Evolutionary conservation across 129 eudicot genomes (phyloP).

Genomic region (Flaveria trinervia): DNA sequence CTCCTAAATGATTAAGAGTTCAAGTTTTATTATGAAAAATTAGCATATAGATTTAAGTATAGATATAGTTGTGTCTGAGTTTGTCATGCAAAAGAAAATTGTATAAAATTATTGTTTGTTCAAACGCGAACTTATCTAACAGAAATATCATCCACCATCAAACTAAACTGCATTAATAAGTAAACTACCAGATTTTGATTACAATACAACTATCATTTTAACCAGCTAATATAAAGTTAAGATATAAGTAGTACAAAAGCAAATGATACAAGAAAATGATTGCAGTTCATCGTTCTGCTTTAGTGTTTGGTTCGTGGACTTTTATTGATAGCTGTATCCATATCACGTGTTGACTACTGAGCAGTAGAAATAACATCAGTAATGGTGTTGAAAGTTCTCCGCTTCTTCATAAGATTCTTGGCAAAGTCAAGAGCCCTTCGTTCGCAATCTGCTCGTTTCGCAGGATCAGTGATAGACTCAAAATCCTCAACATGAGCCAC

Average conservation of each 20-base stretch:
- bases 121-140: background rate
- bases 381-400: constrained; percentile 54
- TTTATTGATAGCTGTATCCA: constrained; percentile 25
- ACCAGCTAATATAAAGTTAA: background rate
- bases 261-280: constrained; percentile 7
- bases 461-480: constrained; percentile 67
- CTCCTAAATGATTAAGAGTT: too few species aligned
- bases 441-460: constrained; percentile 76
- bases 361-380: constrained; percentile 66
- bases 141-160: constrained; percentile 6
- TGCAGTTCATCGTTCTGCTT: background rate
- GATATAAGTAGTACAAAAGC: constrained; percentile 22
- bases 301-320: constrained; percentile 13
- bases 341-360: constrained; percentile 25
- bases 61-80: too few species aligned
- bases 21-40: too few species aligned
- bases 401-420: constrained; percentile 69
- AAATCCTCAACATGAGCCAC: constrained; percentile 98
- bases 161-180: background rate
- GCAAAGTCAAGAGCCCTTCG: constrained; percentile 79
- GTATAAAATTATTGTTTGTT: too few species aligned
- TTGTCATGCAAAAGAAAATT: too few species aligned
- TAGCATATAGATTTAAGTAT: too few species aligned
- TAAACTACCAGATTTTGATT: constrained; percentile 18
- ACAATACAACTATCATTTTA: constrained; percentile 12